Evolutionary conservation across 352 stramenopile genomes (phyloP).

Genomic region (Phytopythium kandeliae): DNA sequence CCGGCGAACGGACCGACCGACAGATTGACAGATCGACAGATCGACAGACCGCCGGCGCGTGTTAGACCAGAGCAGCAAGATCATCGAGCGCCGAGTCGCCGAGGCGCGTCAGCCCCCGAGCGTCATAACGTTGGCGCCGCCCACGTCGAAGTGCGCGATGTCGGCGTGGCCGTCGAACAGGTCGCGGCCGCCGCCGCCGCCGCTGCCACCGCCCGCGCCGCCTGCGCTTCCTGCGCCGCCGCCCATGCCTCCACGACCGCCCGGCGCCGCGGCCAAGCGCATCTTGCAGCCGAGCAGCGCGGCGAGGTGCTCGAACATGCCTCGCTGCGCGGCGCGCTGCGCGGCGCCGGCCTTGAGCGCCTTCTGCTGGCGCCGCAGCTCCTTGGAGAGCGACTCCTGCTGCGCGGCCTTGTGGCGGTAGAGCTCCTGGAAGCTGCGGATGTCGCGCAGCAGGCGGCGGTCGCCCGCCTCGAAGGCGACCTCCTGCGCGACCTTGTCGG

Average conservation of each 20-base stretch:
- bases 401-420: constrained; percentile 91
- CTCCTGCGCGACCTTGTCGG: constrained; percentile 84
- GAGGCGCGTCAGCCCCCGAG: constrained; percentile 44
- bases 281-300: constrained; percentile 79
- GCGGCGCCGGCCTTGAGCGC: constrained; percentile 77
- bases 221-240: constrained; percentile 11
- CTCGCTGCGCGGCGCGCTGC: constrained; percentile 70
- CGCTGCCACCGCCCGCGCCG: constrained; percentile 10
- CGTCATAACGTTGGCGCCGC: constrained; percentile 82
- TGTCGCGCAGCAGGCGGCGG: constrained; percentile 72
- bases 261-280: constrained; percentile 29
- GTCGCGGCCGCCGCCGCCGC: constrained; percentile 16
- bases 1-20: too few species aligned
- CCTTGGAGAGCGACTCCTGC: constrained; percentile 87
- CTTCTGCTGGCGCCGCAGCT: constrained; percentile 89
- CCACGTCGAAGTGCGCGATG: constrained; percentile 74
- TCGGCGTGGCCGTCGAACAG: constrained; percentile 60
- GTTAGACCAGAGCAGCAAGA: constrained; percentile 2
- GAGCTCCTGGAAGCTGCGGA: constrained; percentile 84
- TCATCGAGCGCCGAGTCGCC: too few species aligned
- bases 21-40: too few species aligned
- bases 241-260: constrained; percentile 8
- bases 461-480: constrained; percentile 80
- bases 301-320: constrained; percentile 83
- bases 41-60: not conserved